A percentile compares a stretch with the other conserved stretches of the same genome.
Conservation (phyloP, 2,329 filamentous ascomycete species). For the Bipolaris cookei region DNA sequence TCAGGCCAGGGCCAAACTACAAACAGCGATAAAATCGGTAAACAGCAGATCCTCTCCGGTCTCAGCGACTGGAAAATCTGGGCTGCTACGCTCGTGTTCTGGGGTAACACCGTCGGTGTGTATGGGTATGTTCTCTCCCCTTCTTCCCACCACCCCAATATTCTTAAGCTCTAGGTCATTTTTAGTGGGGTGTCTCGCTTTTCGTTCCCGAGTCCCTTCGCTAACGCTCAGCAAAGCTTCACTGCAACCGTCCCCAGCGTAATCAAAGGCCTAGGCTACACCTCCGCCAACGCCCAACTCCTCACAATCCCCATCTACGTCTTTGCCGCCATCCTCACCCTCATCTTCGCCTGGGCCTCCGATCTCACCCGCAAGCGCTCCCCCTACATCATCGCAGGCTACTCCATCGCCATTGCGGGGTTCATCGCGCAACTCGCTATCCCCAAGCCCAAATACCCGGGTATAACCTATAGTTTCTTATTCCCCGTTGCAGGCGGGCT, state of each 20-base stretch:
- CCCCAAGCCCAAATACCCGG: constrained; percentile 50
- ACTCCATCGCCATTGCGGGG: constrained; percentile 59
- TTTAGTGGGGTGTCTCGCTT: too few species aligned
- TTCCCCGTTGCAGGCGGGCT: constrained; percentile 47
- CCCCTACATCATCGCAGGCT: constrained; percentile 60
- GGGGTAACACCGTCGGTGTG: constrained; percentile 48
- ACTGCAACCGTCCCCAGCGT: constrained; percentile 52
- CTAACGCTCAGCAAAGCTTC: constrained; percentile 28
- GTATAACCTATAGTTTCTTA: constrained; percentile 55
- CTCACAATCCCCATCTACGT: constrained; percentile 53
- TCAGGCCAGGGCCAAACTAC: constrained; percentile 54
- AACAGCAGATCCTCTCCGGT: constrained; percentile 57
- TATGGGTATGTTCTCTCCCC: constrained; percentile 35
- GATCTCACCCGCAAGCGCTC: constrained; percentile 61
- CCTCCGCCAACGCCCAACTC: constrained; percentile 50
- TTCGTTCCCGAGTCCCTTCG: background rate
- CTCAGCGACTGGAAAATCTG: constrained; percentile 51
- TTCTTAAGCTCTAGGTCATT: too few species aligned
- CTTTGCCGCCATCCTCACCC: constrained; percentile 50
- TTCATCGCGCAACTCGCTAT: constrained; percentile 62
- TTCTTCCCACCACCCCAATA: constrained; percentile 12
- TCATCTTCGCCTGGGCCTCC: constrained; percentile 55
- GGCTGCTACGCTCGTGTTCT: constrained; percentile 47
- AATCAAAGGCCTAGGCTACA: constrained; percentile 52
- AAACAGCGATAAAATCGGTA: constrained; percentile 57